Base-by-base conservation (phyloP, 495 filamentous ascomycete species). In the Trichoderma gamsii region DNA sequence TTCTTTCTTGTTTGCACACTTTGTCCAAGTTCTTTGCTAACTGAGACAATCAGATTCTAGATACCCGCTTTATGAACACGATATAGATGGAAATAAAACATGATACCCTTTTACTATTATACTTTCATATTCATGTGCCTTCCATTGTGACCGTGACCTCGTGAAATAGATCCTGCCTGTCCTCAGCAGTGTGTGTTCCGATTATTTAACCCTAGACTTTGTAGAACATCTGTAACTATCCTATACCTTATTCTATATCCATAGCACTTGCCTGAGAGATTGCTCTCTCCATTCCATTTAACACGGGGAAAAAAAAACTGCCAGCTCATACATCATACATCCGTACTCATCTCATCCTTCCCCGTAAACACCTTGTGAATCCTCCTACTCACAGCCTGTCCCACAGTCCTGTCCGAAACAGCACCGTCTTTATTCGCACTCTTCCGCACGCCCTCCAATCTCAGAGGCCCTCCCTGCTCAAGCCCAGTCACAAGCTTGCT, bases 301-400 rank as follows among this genome's bases (percentile, higher is more conserved):
- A 49, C 35, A 38, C 7, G 35, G 7, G 7, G 35, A 38, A 38
- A 38, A 52, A 21, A 52, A 52, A 18, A 52, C 2, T 52, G 18
- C 18, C 8, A 29, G 35, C 5, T 38, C 63, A 21, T 41, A 23
- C 23, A 61, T 83, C 77, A 93, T 65, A 93, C 80, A 79, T 93
- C 90, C 44, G 82, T 87, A 41, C 87, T 90, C 16, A 70, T 75
- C 66, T 88, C 84, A 76, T 93, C 89, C 56, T 76, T 79, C 3
- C 89, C 87, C 75, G 85, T 88, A 73, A 93, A 92, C 0, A 94
- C 86, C 74, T 88, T 92, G 69, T 88, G 84, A 51, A 96, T 71
- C 69, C 92, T 82, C 76, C 81, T 84, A 71, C 91, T 94, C n/a
- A 88, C 81, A 1, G 88, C 85, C 49, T 80, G 85, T 7, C 92